Base-by-base conservation (phyloP, 257 asterid species). In the Ballota nigra region DNA sequence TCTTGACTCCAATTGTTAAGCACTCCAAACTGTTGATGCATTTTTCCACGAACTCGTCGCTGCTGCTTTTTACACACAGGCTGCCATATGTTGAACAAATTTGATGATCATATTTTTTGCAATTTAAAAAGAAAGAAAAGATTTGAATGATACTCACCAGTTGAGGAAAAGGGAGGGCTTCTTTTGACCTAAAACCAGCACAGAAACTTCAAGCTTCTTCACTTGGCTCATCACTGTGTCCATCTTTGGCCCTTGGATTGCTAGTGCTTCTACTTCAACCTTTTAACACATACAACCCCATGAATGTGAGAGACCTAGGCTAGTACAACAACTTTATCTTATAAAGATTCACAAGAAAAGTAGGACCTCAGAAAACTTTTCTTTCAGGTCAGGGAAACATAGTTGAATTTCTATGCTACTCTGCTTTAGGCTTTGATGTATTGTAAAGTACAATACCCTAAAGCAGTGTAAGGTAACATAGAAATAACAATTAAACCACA, bases 171-270 rank as follows among this genome's bases (percentile, higher is more conserved):
- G 76, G 16, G 92, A 83, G 53, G 86, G 82, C 73, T 81, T 84
- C 71, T 83, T 86, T 70, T 93, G 97, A 22, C 97, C 97, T 75
- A 91, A 67, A 20, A 93, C 92, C 20, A 93, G 84, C 57, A 93
- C 98, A 78, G 96, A 87, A 8, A 93, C 97, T 66, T 91, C 96
- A 16, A 91, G 96, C 85, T 89, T 93, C 87, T 89, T 87, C 63
- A 93, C 98, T 69, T 93, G 98, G 85, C 87, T 89, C 83, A 86
- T 84, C 18, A 91, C 87, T 13, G 96, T 90, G 40, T 75, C 89
- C 87, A 90, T 73, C 69, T 80, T 89, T 70, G 94, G 94, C 22
- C 98, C 98, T 83, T 89, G 88, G 36, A 93, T 78, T 11, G 89
- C 95, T 15, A 93, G 73, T 77, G 94, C 89, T 75, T 88, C 96